Conservation (phyloP, 345 rosid genomes). For the Psidium guajava region DNA sequence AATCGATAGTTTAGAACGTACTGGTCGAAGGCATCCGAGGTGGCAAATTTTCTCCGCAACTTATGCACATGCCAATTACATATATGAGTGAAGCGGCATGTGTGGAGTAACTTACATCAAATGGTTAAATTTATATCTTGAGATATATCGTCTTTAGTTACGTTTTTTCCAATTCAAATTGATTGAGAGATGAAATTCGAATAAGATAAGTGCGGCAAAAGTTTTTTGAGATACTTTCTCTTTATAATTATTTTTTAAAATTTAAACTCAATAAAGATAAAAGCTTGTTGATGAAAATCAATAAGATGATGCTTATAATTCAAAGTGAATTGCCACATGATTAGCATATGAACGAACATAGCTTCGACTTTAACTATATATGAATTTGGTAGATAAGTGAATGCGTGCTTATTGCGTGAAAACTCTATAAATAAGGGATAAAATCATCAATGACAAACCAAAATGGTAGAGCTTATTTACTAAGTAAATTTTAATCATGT, state of each 20-base stretch:
- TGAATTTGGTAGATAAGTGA: neutral
- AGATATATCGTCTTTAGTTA: too few relatives aligned
- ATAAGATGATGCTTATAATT: neutral
- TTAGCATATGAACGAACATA: neutral
- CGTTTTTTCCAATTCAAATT: too few relatives aligned
- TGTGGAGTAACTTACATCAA: too few relatives aligned
- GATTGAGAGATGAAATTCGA: too few relatives aligned
- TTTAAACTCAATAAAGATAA: neutral
- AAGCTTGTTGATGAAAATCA: neutral
- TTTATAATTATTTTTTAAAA: neutral
- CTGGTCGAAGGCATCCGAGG: neutral
- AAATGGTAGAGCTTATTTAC: neutral
- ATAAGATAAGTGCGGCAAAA: too few relatives aligned
- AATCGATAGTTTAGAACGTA: neutral
- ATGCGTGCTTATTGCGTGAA: neutral
- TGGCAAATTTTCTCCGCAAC: too few relatives aligned
- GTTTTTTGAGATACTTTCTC: neutral
- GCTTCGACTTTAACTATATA: neutral
- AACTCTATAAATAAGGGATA: neutral
- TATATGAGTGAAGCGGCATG: neutral
- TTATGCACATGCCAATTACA: too few relatives aligned
- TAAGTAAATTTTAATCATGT: neutral
- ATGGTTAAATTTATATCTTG: too few relatives aligned
- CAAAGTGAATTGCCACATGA: neutral
- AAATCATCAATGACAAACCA: neutral